Percentiles rank a stretch among this genome's conserved stretches.
Conservation (phyloP, 2,329 filamentous ascomycete genomes). For the Fusarium torreyae region DNA sequence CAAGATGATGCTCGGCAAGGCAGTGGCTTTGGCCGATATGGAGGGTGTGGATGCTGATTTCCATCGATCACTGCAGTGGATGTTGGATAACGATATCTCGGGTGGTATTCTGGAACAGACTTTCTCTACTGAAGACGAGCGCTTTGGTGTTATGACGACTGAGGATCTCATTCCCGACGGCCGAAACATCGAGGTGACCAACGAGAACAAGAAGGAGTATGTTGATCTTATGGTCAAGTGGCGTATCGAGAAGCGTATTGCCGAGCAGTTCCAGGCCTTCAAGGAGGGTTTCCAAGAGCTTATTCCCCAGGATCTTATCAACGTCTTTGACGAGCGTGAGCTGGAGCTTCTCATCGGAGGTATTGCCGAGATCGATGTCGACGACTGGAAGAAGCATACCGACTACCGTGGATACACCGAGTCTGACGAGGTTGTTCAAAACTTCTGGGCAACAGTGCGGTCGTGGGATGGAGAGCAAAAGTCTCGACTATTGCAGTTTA, state of each 20-base stretch:
- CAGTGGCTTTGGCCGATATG: slow-evolving; percentile 94
- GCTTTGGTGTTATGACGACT: slow-evolving; percentile 93
- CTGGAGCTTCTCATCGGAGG: slow-evolving; percentile 96
- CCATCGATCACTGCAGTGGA: slow-evolving; percentile 97
- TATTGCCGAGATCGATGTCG: slow-evolving; percentile 99
- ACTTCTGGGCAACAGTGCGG: slow-evolving; percentile 98
- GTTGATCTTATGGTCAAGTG: slow-evolving; percentile 99
- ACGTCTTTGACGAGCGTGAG: slow-evolving; percentile 98
- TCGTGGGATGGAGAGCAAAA: slow-evolving; percentile 99
- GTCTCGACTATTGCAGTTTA: slow-evolving; percentile 94
- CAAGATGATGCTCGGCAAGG: slow-evolving; percentile 98
- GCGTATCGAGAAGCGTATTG: slow-evolving; percentile 98
- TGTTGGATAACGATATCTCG: slow-evolving; percentile 95
- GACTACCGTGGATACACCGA: slow-evolving; percentile 99
- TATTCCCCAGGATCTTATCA: slow-evolving; percentile 95
- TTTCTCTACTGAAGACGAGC: slow-evolving; percentile 97
- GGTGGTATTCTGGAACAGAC: slow-evolving; percentile 94
- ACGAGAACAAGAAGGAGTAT: slow-evolving; percentile 99
- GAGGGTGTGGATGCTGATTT: slow-evolving; percentile 99
- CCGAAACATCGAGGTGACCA: slow-evolving; percentile 93
- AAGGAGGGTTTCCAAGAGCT: slow-evolving; percentile 98
- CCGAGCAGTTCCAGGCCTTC: slow-evolving; percentile 98
- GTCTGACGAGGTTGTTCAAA: slow-evolving; percentile 95
- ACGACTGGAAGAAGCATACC: slow-evolving; percentile 99
- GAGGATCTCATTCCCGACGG: slow-evolving; percentile 94